Base-by-base conservation (phyloP, 1,139 yeast genomes). In the Yamadazyma friedrichii region DNA sequence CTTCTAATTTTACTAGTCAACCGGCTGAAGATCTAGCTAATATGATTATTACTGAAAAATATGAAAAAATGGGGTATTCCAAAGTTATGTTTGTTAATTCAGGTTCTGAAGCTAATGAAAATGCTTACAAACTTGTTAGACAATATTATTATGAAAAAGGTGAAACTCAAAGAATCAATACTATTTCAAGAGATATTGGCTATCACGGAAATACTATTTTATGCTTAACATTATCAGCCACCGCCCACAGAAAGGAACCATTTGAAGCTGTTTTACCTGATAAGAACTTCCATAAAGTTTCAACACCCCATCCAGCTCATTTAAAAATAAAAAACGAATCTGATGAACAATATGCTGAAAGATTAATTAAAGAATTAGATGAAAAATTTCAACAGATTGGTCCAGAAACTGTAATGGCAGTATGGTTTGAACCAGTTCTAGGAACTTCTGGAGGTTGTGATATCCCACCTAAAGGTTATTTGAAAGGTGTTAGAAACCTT, bases 201-300 rank as follows among this genome's bases (percentile, higher is more conserved):
- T 79, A 78, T 61, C 84, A 79, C 54, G 84, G 84, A 5, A 78
- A 64, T 61, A 73, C 82, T 29, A 54, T 75, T 40, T 83, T 80
- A 42, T 67, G 81, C 17, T 59, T 78, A 45, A 70, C 82, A 2
- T 58, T 79, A 49, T 65, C 66, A 35, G 70, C 69, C 39, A 69
- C 70, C 43, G 46, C 66, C 15, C 25, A 10, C 15, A 65, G 79
- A 56, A 64, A 65, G 37, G 56, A 55, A 13, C 60, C 62, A 17
- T 75, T 70, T 50, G 76, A n/a, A 61, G 58, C 33, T 66, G 65
- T 17, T 60, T 61, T 68, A 15, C 63, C 54, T 68, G n/a, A 29
- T 16, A 75, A 11, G 59, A 58, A 35, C 66, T 65, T 16, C 61
- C 74, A 75, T 46, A 74, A 75, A 54, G 63, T 70, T 39, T 56